These are phyloP conservation scores for Melampsora abietis-canadensis DNA, from an alignment of 1,284 basidiomycete species.

Conservation along the genomic window DNA sequence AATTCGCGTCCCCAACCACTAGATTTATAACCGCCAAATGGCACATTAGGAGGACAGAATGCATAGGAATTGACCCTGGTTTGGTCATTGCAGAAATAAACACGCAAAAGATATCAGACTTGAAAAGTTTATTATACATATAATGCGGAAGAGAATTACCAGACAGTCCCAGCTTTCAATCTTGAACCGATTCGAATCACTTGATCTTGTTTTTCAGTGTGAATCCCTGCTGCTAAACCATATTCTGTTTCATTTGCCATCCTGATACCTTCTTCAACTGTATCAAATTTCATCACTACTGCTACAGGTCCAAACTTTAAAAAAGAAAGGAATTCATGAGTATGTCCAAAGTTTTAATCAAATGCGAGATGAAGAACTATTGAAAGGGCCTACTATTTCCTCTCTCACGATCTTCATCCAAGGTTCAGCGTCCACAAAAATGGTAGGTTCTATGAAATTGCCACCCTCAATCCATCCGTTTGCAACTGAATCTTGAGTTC, in stretches of 20 bases:
- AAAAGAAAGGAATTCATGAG: neutral
- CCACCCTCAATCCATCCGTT: constrained; percentile 33
- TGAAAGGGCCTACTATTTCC: constrained; percentile 44
- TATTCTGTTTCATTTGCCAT: constrained; percentile 80
- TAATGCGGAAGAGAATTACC: constrained; percentile 31
- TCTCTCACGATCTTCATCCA: constrained; percentile 48
- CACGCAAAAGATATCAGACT: too few species aligned
- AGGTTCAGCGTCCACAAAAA: constrained; percentile 46
- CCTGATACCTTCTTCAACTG: constrained; percentile 59
- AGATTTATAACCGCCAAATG: constrained; percentile 90
- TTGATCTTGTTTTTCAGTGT: constrained; percentile 78
- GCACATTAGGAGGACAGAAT: constrained; percentile 62
- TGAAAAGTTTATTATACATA: constrained; percentile 27
- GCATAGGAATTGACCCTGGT: constrained; percentile 21
- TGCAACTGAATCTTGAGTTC: neutral
- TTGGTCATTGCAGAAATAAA: too few species aligned
- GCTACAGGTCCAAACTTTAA: constrained; percentile 49
- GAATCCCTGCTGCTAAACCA: constrained; percentile 81
- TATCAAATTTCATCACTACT: constrained; percentile 48
- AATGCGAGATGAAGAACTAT: neutral
- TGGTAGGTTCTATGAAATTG: constrained; percentile 49
- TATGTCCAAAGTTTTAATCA: neutral
- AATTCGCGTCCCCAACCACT: constrained; percentile 79
- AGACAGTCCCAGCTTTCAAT: constrained; percentile 68
- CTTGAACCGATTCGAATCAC: constrained; percentile 77